Conservation (phyloP, 2,329 filamentous ascomycete species). For the Onygena corvina region DNA sequence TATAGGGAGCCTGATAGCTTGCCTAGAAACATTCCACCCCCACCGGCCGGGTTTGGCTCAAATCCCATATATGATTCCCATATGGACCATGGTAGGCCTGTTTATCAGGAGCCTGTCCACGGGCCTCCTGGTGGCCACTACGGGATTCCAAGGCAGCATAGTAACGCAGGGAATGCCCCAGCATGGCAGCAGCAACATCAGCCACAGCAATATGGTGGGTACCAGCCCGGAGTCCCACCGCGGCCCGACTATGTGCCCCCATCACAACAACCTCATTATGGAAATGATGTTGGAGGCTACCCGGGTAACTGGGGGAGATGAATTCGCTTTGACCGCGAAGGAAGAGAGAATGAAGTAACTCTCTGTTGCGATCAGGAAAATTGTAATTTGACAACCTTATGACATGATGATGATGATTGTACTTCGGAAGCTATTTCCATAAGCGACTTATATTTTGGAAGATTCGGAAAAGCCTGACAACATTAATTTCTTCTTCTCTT, state of each 20-base stretch:
- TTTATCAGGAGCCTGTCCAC: slow-evolving; percentile 6
- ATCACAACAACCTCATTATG: slow-evolving; percentile 10
- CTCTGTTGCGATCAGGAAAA: background rate
- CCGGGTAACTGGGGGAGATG: slow-evolving; percentile 10
- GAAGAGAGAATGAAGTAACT: background rate
- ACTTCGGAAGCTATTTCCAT: background rate
- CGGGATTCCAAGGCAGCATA: slow-evolving; percentile 6
- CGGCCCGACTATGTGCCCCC: slow-evolving; percentile 6
- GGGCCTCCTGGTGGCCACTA: background rate
- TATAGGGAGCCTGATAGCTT: slow-evolving; percentile 8
- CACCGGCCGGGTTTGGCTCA: slow-evolving; percentile 1
- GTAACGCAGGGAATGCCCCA: slow-evolving; percentile 9
- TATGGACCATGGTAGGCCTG: slow-evolving; percentile 5
- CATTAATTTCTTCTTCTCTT: background rate
- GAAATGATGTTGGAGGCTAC: slow-evolving; percentile 13
- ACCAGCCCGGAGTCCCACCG: background rate
- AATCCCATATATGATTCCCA: background rate
- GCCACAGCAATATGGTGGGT: slow-evolving; percentile 1
- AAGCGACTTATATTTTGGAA: background rate
- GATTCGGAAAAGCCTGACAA: background rate
- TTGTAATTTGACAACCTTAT: slow-evolving; percentile 1
- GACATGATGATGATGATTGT: background rate
- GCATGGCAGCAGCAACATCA: slow-evolving; percentile 9
- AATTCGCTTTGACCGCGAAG: background rate
- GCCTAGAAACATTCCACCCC: slow-evolving; percentile 7